A percentile compares a stretch with the other conserved stretches of the same genome.
These are phyloP conservation scores for Alternaria alternata DNA, from an alignment of 2,329 filamentous ascomycete genomes.

Conservation along the genomic window DNA sequence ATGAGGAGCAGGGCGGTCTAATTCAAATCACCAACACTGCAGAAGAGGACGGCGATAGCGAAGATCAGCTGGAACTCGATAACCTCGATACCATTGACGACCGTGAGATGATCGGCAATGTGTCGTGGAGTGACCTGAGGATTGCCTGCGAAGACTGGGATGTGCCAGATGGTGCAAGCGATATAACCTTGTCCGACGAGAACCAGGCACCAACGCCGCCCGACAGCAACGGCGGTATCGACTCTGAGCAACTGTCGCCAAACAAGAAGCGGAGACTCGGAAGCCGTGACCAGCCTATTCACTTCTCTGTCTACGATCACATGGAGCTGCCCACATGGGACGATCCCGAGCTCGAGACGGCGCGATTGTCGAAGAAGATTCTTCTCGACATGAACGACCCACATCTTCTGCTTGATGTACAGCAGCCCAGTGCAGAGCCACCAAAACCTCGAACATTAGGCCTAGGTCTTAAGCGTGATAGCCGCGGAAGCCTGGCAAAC, in stretches of 20 bases:
- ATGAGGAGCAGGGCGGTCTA: constrained; percentile 65
- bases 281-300: constrained; percentile 28
- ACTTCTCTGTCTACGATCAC: constrained; percentile 49
- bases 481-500: constrained; percentile 73
- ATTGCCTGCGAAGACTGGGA: constrained; percentile 90
- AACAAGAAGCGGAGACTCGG: constrained; percentile 71
- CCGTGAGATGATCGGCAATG: constrained; percentile 74
- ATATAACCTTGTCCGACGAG: constrained; percentile 41
- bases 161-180: constrained; percentile 54
- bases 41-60: constrained; percentile 54
- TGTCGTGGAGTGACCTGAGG: constrained; percentile 80
- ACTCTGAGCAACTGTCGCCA: constrained; percentile 43
- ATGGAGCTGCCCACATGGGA: constrained; percentile 71
- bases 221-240: constrained; percentile 36
- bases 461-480: constrained; percentile 70
- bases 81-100: constrained; percentile 63
- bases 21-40: constrained; percentile 55
- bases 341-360: constrained; percentile 77
- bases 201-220: constrained; percentile 37
- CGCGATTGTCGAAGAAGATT: constrained; percentile 78
- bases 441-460: constrained; percentile 63
- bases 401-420: constrained; percentile 81
- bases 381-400: constrained; percentile 89
- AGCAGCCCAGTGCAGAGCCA: constrained; percentile 68
- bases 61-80: constrained; percentile 57